phyloP scores from a whole-genome alignment of 257 asterid genomes.

The Solanum lignicaule region DNA sequence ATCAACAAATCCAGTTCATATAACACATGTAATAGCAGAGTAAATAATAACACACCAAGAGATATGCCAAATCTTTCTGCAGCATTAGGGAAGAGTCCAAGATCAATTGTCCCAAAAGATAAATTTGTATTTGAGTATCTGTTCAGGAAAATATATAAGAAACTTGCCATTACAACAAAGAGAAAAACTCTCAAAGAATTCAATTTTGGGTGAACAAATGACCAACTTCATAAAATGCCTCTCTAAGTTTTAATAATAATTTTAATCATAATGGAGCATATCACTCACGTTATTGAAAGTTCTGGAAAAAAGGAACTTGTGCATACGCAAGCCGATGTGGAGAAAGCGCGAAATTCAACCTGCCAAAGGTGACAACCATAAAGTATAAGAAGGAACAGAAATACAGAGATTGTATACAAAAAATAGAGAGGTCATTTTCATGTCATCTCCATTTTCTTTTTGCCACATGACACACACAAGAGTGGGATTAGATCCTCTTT shows the following conservation, averaged over 20 bases:
- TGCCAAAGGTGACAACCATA: constrained; percentile 24
- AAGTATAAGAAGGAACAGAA: background rate
- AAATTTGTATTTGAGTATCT: constrained; percentile 74
- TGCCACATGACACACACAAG: background rate
- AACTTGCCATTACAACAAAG: background rate
- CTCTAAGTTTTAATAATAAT: background rate
- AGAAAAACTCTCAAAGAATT: background rate
- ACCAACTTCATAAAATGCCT: background rate
- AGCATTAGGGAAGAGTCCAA: constrained; percentile 95
- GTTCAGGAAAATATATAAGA: constrained; percentile 19
- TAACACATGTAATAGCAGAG: background rate
- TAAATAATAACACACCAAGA: constrained; percentile 39
- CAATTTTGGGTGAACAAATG: background rate
- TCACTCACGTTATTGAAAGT: constrained; percentile 82
- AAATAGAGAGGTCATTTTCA: background rate
- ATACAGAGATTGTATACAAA: background rate
- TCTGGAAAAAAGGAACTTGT: constrained; percentile 86
- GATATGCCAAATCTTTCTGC: constrained; percentile 83
- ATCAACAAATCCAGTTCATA: background rate
- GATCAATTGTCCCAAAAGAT: constrained; percentile 84
- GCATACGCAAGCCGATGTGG: constrained; percentile 52
- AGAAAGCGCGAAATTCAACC: constrained; percentile 80
- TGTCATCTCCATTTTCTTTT: background rate
- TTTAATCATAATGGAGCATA: background rate
- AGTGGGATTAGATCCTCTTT: background rate